Percentiles rank a stretch among this genome's conserved stretches.
Evolutionary conservation across 2,329 filamentous ascomycete genomes (phyloP).

Genomic region (Coleophoma cylindrospora): DNA sequence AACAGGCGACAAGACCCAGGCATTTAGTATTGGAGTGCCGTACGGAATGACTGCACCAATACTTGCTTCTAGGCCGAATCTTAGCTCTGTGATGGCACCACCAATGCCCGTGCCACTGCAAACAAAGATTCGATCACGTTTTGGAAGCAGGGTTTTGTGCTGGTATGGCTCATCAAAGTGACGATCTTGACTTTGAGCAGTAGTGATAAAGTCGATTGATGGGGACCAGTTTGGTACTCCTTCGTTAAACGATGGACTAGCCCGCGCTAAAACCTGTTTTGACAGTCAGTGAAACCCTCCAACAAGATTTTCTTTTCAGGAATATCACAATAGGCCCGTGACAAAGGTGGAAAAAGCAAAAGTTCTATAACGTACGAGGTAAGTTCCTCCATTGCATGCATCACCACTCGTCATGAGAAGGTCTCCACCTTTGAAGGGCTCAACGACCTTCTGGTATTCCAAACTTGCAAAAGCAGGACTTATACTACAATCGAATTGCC

Average conservation of each 20-base stretch:
- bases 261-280: conserved; percentile 46
- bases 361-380: conserved; percentile 28
- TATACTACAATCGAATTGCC: conserved; percentile 67
- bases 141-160: conserved; percentile 18
- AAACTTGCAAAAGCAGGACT: conserved; percentile 75
- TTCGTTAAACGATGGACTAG: conserved; percentile 48
- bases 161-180: conserved; percentile 12
- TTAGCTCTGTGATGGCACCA: conserved; percentile 63
- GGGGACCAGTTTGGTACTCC: conserved; percentile 59
- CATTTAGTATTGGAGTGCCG: conserved; percentile 40
- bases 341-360: too few species aligned
- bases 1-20: conserved; percentile 43
- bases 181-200: conserved; percentile 23
- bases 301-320: too few species aligned
- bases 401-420: conserved; percentile 70
- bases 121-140: conserved; percentile 57
- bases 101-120: conserved; percentile 58
- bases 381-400: conserved; percentile 72
- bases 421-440: conserved; percentile 60
- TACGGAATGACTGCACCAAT: conserved; percentile 55
- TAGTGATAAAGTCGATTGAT: conserved; percentile 34
- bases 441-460: conserved; percentile 30
- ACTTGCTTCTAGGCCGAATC: conserved; percentile 64
- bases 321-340: too few species aligned
- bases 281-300: neutral